Evolutionary conservation across 768 basidiomycete species (phyloP).

Genomic region (Pleurotus salmoneostramineus): DNA sequence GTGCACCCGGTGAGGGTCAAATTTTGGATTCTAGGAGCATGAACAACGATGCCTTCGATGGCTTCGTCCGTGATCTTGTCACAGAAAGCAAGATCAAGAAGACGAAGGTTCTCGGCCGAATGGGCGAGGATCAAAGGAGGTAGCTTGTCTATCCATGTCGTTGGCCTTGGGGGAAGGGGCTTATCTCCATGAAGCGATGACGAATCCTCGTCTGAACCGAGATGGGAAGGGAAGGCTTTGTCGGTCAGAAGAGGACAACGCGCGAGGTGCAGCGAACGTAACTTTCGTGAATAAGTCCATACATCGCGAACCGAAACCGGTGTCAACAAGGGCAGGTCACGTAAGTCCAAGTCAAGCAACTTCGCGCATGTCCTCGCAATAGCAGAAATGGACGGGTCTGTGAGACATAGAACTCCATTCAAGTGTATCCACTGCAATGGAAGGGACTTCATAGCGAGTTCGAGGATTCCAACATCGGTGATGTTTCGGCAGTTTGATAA

Average conservation of each 20-base stretch:
- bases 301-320: constrained; percentile 71
- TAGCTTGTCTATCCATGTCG: constrained; percentile 58
- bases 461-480: constrained; percentile 74
- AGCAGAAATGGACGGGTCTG: constrained; percentile 55
- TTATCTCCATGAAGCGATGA: constrained; percentile 31
- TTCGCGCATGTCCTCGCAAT: constrained; percentile 73
- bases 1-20: constrained; percentile 77
- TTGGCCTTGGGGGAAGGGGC: constrained; percentile 51
- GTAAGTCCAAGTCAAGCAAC: constrained; percentile 80
- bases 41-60: constrained; percentile 67
- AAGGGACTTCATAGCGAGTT: constrained; percentile 64
- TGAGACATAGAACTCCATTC: constrained; percentile 62
- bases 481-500: constrained; percentile 71
- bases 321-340: constrained; percentile 63
- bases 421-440: constrained; percentile 74
- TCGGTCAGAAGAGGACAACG: constrained; percentile 78
- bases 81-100: constrained; percentile 77
- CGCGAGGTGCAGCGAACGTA: constrained; percentile 73
- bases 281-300: constrained; percentile 76
- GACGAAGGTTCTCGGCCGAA: constrained; percentile 68
- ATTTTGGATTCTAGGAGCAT: constrained; percentile 74
- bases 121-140: constrained; percentile 62
- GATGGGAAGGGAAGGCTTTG: constrained; percentile 66
- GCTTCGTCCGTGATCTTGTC: constrained; percentile 68
- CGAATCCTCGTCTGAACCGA: constrained; percentile 17